phyloP scores from a whole-genome alignment of 192 early-diverging fungal species.

The Phycomyces nitens region DNA sequence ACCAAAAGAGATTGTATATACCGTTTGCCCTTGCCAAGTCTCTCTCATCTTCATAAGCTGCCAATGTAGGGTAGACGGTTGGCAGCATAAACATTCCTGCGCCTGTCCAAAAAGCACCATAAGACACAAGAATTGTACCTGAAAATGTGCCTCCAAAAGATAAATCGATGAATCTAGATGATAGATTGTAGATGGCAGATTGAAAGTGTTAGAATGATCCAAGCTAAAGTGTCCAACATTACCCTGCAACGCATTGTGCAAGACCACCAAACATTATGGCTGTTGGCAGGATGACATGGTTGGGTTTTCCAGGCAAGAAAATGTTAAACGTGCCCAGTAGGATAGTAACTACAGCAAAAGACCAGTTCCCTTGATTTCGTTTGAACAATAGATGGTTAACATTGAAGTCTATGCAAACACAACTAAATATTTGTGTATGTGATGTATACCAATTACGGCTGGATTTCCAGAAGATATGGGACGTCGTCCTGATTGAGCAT shows the following conservation, averaged over 20 bases:
- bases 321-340: conserved; percentile 16
- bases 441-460: conserved; percentile 6
- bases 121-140: conserved; percentile 17
- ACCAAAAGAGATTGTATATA: conserved; percentile 12
- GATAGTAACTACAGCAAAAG: conserved; percentile 24
- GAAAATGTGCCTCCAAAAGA: conserved; percentile 23
- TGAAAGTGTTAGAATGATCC: too few species aligned
- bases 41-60: not conserved
- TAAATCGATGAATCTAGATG: conserved; percentile 17
- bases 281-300: conserved; percentile 11
- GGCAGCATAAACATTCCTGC: conserved; percentile 22
- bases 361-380: conserved; percentile 7
- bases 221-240: too few species aligned
- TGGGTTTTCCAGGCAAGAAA: conserved; percentile 12
- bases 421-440: not conserved
- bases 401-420: not conserved
- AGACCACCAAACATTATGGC: conserved; percentile 30
- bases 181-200: not conserved
- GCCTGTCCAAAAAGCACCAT: conserved; percentile 30
- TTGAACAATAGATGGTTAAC: not conserved
- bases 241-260: conserved; percentile 21
- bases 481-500: conserved; percentile 1
- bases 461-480: conserved; percentile 10
- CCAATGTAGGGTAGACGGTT: not conserved
- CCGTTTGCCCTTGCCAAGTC: not conserved